Conservation (phyloP, 2,329 filamentous ascomycete genomes). For the Cercospora canescens region DNA sequence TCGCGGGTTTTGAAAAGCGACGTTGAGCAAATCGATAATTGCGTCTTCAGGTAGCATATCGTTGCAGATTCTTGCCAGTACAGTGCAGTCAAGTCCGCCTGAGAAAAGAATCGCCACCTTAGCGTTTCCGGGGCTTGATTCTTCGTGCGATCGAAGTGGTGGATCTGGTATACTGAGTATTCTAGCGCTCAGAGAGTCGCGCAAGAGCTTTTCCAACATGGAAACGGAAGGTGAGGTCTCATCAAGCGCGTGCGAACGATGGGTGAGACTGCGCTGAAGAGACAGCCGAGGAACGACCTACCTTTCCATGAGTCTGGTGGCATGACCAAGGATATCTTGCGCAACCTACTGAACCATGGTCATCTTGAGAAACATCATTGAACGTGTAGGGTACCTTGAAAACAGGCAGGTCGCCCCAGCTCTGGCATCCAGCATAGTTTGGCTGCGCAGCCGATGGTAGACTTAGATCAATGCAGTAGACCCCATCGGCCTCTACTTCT, state of each 20-base stretch:
- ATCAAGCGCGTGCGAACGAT: slow-evolving; percentile 19
- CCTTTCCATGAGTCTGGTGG: slow-evolving; percentile 33
- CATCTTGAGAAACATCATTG: slow-evolving; percentile 1
- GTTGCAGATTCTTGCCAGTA: slow-evolving; percentile 78
- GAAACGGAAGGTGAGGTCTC: slow-evolving; percentile 26
- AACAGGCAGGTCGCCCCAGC: slow-evolving; percentile 13
- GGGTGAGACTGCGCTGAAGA: slow-evolving; percentile 27
- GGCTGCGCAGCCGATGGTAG: neutral
- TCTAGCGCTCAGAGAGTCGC: slow-evolving; percentile 29
- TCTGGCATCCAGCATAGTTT: neutral
- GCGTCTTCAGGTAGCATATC: slow-evolving; percentile 70
- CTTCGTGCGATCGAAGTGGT: slow-evolving; percentile 7
- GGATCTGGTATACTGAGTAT: slow-evolving; percentile 64
- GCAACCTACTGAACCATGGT: slow-evolving; percentile 27
- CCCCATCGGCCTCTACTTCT: slow-evolving; percentile 82
- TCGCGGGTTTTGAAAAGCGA: slow-evolving; percentile 94
- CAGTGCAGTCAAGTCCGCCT: slow-evolving; percentile 88
- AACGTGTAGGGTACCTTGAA: slow-evolving; percentile 24
- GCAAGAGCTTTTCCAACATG: slow-evolving; percentile 27
- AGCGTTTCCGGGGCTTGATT: slow-evolving; percentile 34
- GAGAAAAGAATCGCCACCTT: slow-evolving; percentile 85
- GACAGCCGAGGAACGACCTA: slow-evolving; percentile 36
- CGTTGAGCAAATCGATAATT: slow-evolving; percentile 84
- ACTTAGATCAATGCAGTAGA: slow-evolving; percentile 62
- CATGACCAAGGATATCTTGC: slow-evolving; percentile 10